These are phyloP conservation scores for Lignosus rhinocerotis DNA, from an alignment of 1,284 basidiomycete species.

Conservation along the genomic window DNA sequence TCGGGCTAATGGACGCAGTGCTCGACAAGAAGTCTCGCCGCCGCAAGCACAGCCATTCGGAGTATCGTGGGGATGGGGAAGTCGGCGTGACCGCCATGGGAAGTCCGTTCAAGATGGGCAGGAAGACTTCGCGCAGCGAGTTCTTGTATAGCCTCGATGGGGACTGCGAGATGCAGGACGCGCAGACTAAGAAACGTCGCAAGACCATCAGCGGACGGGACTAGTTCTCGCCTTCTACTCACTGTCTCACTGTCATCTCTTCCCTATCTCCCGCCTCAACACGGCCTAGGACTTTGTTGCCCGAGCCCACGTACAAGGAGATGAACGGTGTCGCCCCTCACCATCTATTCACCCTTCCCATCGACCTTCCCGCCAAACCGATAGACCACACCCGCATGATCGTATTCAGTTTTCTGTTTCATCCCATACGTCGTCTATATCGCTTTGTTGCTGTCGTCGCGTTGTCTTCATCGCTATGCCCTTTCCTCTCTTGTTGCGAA, in stretches of 20 bases:
- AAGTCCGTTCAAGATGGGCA: constrained; percentile 23
- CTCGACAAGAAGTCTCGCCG: constrained; percentile 20
- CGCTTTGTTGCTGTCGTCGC: constrained; percentile 14
- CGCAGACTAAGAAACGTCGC: constrained; percentile 29
- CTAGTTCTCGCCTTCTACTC: constrained; percentile 2
- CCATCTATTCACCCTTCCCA: not conserved
- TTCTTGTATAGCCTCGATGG: constrained; percentile 28
- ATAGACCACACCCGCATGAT: not conserved
- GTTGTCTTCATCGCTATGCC: constrained; percentile 12
- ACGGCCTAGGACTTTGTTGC: not conserved
- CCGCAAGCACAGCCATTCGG: constrained; percentile 20
- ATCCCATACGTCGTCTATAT: constrained; percentile 9
- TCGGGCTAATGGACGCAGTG: constrained; percentile 33
- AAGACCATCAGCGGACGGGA: constrained; percentile 29
- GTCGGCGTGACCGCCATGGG: constrained; percentile 18
- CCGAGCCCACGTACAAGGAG: not conserved
- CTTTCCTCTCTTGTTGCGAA: constrained; percentile 4
- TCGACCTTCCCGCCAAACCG: not conserved
- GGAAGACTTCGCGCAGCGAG: constrained; percentile 29
- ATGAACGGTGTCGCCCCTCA: not conserved
- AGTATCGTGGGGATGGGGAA: constrained; percentile 15
- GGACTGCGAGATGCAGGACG: constrained; percentile 26
- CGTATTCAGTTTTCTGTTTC: not conserved
- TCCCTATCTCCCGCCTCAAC: not conserved
- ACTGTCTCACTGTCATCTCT: not conserved